Evolutionary conservation across 2,329 filamentous ascomycete genomes (phyloP), one percentile per base, ranked within the genome.

Genomic region (Ceratocystis variospora): DNA sequence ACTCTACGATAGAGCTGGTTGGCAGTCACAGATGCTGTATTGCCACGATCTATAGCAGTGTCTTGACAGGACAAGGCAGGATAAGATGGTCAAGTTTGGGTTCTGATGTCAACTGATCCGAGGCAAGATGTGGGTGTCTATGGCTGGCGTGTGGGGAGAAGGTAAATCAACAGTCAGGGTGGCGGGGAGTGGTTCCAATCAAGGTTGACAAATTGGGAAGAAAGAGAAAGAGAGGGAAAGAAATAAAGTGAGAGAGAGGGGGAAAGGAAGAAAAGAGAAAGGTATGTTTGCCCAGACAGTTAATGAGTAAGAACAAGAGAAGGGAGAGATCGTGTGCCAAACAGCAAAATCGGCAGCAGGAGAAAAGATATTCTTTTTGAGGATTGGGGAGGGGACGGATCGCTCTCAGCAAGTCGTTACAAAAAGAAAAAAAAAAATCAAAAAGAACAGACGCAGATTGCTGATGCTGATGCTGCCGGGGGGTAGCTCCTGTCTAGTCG

Each of bases 351-450:
- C 55, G 55, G 55, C 55, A 19, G 55, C 15, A 59, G 15, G 28
- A 59, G 55, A 59, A 59, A 59, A 59, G 55, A 59, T 59, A 37
- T 59, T 59, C 55, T 59, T 59, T 59, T 59, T 19, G 15, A 33
- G 55, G 33, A 59, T 59, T 31, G 55, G 55, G 55, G 53, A 31
- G 22, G 53, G 53, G 55, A 10, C 55, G 15, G 12, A 15, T 59
- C 17, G 25, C 28, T 33, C 28, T 59, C 28, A n/a, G 33, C 15
- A 59, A 33, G 55, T 5, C 55, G 28, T 59, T 59, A n/a, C 12
- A 59, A 59, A n/a, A 59, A 59, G 28, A 57, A 57, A 57, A 31
- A 12, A 12, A 31, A 55, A 31, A n/a, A 55, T n/a, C 5, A 59
- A 31, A 59, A 33, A 33, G 31, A 59, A 59, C 55, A 59, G 28